A percentile compares a stretch with the other conserved stretches of the same genome.
These are phyloP conservation scores for Hericium coralloides DNA, from an alignment of 768 basidiomycete genomes.

Conservation along the genomic window DNA sequence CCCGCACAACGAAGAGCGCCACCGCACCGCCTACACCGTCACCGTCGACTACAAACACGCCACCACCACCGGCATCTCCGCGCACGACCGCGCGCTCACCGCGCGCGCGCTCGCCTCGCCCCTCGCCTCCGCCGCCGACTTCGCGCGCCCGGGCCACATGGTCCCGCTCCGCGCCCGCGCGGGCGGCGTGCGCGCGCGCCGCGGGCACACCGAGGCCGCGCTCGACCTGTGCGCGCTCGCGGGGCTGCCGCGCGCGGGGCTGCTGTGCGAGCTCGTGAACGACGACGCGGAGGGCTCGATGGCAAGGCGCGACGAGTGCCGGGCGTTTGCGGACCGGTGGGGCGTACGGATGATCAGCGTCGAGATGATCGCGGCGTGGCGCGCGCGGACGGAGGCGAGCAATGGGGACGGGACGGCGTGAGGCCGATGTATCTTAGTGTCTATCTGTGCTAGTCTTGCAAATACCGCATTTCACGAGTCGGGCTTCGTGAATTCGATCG, in stretches of 20 bases:
- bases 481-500: too few relatives aligned
- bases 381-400: constrained; percentile 8
- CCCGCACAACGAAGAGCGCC: constrained; percentile 79
- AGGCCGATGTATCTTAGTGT: not conserved
- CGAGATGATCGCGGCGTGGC: constrained; percentile 59
- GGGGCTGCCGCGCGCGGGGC: constrained; percentile 57
- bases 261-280: constrained; percentile 93
- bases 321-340: constrained; percentile 84
- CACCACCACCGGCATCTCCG: constrained; percentile 94
- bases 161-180: constrained; percentile 83
- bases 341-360: constrained; percentile 93
- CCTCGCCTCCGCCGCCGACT: constrained; percentile 50
- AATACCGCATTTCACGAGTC: too few relatives aligned
- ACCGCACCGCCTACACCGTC: constrained; percentile 90
- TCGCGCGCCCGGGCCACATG: constrained; percentile 91
- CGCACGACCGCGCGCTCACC: constrained; percentile 87
- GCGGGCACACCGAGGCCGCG: constrained; percentile 89
- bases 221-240: constrained; percentile 83
- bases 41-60: constrained; percentile 92
- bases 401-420: not conserved
- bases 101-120: constrained; percentile 72
- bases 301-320: constrained; percentile 92
- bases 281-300: constrained; percentile 83
- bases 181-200: constrained; percentile 80
- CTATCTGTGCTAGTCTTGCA: not conserved